Evolutionary conservation across 768 basidiomycete species (phyloP).

Genomic region (Russula earlei): DNA sequence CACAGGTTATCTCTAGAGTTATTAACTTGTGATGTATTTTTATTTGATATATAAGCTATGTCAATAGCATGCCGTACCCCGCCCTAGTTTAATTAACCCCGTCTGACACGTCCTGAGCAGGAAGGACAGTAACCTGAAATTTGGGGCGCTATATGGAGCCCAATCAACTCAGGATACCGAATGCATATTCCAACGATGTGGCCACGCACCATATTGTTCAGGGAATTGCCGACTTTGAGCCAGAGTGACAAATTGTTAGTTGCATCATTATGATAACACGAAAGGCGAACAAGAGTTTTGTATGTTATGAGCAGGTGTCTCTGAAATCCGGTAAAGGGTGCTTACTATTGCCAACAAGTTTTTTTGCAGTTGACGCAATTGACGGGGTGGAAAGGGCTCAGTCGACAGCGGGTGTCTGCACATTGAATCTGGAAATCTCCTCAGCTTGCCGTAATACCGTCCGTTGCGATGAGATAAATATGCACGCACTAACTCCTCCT

Average conservation of each 20-base stretch:
- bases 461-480: not conserved
- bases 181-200: not conserved
- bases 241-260: not conserved
- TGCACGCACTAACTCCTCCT: conserved; percentile 16
- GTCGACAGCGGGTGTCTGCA: conserved; percentile 11
- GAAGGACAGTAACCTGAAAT: conserved; percentile 15
- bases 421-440: conserved; percentile 10
- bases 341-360: conserved; percentile 17
- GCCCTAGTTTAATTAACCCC: conserved; percentile 13
- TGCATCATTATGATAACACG: too few relatives aligned
- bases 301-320: not conserved
- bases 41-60: too few relatives aligned
- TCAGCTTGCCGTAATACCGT: not conserved
- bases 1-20: too few relatives aligned
- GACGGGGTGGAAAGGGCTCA: conserved; percentile 12
- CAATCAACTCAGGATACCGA: not conserved
- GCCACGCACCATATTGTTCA: conserved; percentile 12
- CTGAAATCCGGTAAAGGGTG: not conserved
- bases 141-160: conserved; percentile 6
- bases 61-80: too few relatives aligned
- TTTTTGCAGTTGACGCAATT: conserved; percentile 17
- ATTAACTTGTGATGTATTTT: too few relatives aligned
- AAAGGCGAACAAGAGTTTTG: too few relatives aligned
- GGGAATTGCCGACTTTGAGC: conserved; percentile 14
- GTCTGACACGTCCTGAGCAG: conserved; percentile 7